A percentile compares a stretch with the other conserved stretches of the same genome.
Evolutionary conservation across 1,284 basidiomycete genomes (phyloP).

Genomic region (Meripilus lineatus): DNA sequence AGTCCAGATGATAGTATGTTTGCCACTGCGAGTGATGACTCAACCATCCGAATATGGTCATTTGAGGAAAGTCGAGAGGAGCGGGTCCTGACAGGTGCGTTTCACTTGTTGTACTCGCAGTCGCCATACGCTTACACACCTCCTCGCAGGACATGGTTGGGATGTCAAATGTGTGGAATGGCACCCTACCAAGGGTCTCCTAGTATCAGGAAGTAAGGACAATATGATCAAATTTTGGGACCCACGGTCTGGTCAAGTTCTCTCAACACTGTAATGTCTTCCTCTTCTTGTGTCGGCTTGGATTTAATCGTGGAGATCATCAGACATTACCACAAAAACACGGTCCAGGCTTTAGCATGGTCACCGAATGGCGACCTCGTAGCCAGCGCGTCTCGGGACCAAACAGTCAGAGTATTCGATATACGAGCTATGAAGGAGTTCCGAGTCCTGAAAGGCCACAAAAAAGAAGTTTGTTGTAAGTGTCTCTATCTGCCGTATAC

Average conservation of each 20-base stretch:
- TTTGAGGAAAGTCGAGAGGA: conserved; percentile 92
- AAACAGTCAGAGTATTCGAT: conserved; percentile 95
- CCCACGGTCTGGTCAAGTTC: conserved; percentile 81
- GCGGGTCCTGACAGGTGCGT: conserved; percentile 75
- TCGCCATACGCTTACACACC: not conserved
- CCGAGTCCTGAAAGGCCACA: conserved; percentile 87
- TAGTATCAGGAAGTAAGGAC: conserved; percentile 95
- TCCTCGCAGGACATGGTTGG: conserved; percentile 83
- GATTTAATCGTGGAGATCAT: too few species aligned
- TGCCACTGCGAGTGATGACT: conserved; percentile 93
- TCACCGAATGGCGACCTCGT: conserved; percentile 91
- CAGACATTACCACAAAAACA: conserved; percentile 98
- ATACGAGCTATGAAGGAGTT: conserved; percentile 97
- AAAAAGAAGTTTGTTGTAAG: conserved; percentile 96
- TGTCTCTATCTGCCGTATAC: conserved; percentile 15
- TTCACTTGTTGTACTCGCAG: not conserved
- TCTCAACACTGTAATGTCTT: conserved; percentile 85
- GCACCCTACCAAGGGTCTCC: conserved; percentile 94
- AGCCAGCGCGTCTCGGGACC: conserved; percentile 92
- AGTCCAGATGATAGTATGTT: conserved; percentile 90
- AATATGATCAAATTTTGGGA: conserved; percentile 99
- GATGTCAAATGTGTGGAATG: conserved; percentile 98
- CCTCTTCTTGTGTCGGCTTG: too few species aligned
- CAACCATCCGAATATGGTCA: conserved; percentile 90
- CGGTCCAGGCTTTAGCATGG: conserved; percentile 90